These are phyloP conservation scores for Ceratobasidium sp. DNA, from an alignment of 1,284 basidiomycete genomes.

Conservation along the genomic window DNA sequence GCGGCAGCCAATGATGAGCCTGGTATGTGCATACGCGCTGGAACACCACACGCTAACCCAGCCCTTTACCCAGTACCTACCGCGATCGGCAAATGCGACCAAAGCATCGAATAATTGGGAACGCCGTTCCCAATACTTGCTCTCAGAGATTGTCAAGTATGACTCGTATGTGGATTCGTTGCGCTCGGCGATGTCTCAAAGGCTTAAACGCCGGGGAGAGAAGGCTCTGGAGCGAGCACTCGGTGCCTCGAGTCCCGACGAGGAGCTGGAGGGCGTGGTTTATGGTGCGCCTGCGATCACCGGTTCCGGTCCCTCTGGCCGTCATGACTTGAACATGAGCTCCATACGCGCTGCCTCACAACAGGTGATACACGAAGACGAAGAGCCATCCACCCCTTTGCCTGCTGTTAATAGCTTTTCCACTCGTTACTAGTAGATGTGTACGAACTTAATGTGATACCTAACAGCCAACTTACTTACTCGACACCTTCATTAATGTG, in stretches of 20 bases:
- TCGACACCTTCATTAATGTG: too few species aligned
- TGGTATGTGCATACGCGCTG: conserved; percentile 65
- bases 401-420: background rate
- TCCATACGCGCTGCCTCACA: background rate
- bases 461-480: too few species aligned
- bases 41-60: conserved; percentile 28
- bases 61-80: conserved; percentile 71
- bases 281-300: conserved; percentile 28
- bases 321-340: background rate
- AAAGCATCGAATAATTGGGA: conserved; percentile 94
- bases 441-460: too few species aligned
- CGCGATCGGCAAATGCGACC: conserved; percentile 74
- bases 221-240: conserved; percentile 84
- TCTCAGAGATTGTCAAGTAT: conserved; percentile 95
- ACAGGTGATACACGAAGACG: conserved; percentile 28
- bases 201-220: conserved; percentile 86
- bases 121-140: conserved; percentile 85
- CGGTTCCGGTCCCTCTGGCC: conserved; percentile 8
- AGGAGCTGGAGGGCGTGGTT: conserved; percentile 22
- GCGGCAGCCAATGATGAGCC: conserved; percentile 80
- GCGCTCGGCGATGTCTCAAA: conserved; percentile 78
- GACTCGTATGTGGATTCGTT: conserved; percentile 94
- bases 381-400: conserved; percentile 17
- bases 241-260: conserved; percentile 28
- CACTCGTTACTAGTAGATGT: background rate